A percentile compares a stretch with the other conserved stretches of the same genome.
phyloP scores from a whole-genome alignment of 495 filamentous ascomycete species.

The Aspergillus cavernicola region DNA sequence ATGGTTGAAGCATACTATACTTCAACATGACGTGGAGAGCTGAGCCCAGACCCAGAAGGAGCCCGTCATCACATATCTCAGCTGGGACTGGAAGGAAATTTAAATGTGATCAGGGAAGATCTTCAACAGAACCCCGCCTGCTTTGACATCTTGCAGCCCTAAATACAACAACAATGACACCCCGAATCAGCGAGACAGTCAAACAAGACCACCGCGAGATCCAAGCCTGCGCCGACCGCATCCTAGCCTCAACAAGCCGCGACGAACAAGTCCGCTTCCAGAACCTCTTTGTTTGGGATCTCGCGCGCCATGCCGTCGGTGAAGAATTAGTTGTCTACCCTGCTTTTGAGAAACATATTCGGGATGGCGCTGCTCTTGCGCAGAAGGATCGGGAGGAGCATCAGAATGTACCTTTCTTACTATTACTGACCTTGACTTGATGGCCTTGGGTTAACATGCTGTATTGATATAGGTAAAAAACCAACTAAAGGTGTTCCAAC shows the following conservation, averaged over 20 bases:
- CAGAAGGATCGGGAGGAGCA: conserved; percentile 60
- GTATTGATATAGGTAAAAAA: conserved; percentile 65
- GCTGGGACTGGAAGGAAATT: too few relatives aligned
- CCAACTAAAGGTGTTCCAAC: conserved; percentile 56
- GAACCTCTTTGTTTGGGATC: conserved; percentile 69
- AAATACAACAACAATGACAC: background rate
- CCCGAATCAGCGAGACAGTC: conserved; percentile 46
- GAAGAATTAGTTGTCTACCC: conserved; percentile 73
- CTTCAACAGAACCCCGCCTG: too few relatives aligned
- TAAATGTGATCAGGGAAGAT: too few relatives aligned
- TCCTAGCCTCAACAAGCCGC: conserved; percentile 43
- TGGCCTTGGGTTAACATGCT: too few relatives aligned
- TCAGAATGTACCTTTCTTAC: conserved; percentile 20
- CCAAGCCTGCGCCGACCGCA: conserved; percentile 53
- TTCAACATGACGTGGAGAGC: background rate
- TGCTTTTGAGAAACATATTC: conserved; percentile 56
- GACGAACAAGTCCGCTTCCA: conserved; percentile 52
- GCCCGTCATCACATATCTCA: too few relatives aligned
- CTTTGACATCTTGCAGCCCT: too few relatives aligned
- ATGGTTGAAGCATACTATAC: background rate
- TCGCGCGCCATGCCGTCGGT: conserved; percentile 61
- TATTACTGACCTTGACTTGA: too few relatives aligned
- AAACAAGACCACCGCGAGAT: conserved; percentile 62
- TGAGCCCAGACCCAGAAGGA: background rate
- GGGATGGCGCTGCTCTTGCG: conserved; percentile 48